Base-by-base conservation (phyloP, 768 basidiomycete species). In the Leccinum aurantiacum region DNA sequence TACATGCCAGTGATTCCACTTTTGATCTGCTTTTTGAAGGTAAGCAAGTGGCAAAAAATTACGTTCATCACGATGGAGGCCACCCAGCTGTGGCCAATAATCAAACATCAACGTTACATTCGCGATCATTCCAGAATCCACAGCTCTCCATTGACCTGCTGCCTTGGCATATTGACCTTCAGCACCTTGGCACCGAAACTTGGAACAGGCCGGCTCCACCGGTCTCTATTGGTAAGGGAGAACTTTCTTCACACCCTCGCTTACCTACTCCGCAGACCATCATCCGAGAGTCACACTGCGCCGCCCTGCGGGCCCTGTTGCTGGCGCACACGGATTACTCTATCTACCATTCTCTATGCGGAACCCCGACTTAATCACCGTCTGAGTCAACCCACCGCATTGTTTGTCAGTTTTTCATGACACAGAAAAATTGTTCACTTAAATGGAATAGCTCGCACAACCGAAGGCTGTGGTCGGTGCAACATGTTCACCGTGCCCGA, bases 41-140 rank as follows among this genome's bases (percentile, higher is more conserved):
- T 44, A 25, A 49, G 17, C 56, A 17, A 54, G 63, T 62, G 59
- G 59, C 41, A 61, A 61, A 24, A 53, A 41, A 22, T 15, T 33
- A 33, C 35, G n/a, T 19, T 13, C 25, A 33, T 13, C 15, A 15
- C 3, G 10, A 33, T 49, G 29, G 25, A 37, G 19, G 62, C 58
- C 63, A 56, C 65, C 48, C 24, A 8, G 63, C 63, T 54, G 47
- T 64, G 25, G 25, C 27, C 17, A 29, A 54, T 38, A 24, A 9
- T 50, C 38, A 5, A 13, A 10, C 2, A 33, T n/a, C 41, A 10
- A 44, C 6, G 13, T 46, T n/a, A 8, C 11, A 22, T 37, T 35
- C 33, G 13, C 27, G 38, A 6, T 29, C 29, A 29, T 17, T 41
- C 29, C 24, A 24, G 24, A 24, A 24, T 24, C 24, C 24, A 25